These are phyloP conservation scores for Leishmania gerbilli DNA, from an alignment of 208 protist species.

Conservation along the genomic window DNA sequence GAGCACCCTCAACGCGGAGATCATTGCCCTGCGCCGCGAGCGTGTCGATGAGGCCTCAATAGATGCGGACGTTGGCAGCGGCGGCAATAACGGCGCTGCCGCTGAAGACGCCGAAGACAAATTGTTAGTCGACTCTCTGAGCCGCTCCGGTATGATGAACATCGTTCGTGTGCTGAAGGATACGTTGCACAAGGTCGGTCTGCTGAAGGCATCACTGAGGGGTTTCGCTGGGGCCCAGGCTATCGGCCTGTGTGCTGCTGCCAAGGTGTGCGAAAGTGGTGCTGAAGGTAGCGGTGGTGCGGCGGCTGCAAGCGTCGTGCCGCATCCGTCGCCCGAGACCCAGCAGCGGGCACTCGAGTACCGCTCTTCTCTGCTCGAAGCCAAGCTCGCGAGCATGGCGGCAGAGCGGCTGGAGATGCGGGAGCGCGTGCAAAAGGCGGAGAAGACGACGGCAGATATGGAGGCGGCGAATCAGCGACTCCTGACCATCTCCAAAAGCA, in stretches of 20 bases:
- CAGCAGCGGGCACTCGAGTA: conserved; percentile 15
- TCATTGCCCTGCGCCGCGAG: not conserved
- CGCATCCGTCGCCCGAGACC: conserved; percentile 12
- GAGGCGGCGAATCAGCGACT: conserved; percentile 41
- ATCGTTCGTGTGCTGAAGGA: conserved; percentile 27
- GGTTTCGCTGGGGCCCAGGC: conserved; percentile 1
- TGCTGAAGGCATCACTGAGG: conserved; percentile 16
- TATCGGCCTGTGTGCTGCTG: conserved; percentile 17
- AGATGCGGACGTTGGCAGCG: not conserved
- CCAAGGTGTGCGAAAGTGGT: not conserved
- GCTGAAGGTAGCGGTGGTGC: not conserved
- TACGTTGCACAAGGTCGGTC: conserved; percentile 20
- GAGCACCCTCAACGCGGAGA: conserved; percentile 5
- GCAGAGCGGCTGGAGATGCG: conserved; percentile 29
- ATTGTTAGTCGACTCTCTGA: conserved; percentile 17
- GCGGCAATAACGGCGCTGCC: not conserved
- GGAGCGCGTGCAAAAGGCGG: conserved; percentile 23
- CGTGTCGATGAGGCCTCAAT: not conserved
- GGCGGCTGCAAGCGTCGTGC: not conserved
- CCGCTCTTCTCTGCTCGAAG: conserved; percentile 20
- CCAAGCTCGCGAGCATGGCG: conserved; percentile 23
- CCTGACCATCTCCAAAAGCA: conserved; percentile 35
- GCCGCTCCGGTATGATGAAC: conserved; percentile 32
- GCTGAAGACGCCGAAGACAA: not conserved
- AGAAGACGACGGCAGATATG: conserved; percentile 20